Percentiles rank a stretch among this genome's conserved stretches.
Conservation (phyloP, 257 asterid genomes). For the Salvia rosmarinus region DNA sequence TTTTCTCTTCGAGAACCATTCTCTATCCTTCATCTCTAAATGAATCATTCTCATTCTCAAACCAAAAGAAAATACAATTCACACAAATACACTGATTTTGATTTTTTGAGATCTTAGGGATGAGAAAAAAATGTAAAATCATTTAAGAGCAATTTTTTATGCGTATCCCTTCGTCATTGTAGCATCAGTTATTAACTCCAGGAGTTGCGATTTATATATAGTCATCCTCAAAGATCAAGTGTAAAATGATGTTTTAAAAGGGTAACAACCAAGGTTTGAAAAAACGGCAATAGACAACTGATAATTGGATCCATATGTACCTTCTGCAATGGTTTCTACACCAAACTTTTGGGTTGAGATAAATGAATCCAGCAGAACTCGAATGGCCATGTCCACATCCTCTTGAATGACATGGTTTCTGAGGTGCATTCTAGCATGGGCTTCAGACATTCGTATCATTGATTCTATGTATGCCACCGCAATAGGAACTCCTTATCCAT, state of each 20-base stretch:
- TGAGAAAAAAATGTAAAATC: constrained; percentile 7
- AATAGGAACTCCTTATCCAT: constrained; percentile 95
- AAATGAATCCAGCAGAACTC: constrained; percentile 84
- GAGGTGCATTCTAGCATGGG: constrained; percentile 96
- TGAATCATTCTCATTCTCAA: neutral
- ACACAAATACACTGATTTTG: neutral
- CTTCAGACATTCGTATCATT: constrained; percentile 98
- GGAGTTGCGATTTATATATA: neutral
- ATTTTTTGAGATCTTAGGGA: neutral
- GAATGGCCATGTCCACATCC: constrained; percentile 98
- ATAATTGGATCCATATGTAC: constrained; percentile 38
- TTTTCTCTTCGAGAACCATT: constrained; percentile 11
- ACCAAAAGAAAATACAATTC: constrained; percentile 2
- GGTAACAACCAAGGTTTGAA: no score
- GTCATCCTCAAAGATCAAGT: neutral
- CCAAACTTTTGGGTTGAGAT: constrained; percentile 95
- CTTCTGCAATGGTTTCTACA: constrained; percentile 94
- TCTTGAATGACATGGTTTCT: constrained; percentile 94
- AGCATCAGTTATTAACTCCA: neutral
- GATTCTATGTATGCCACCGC: constrained; percentile 98
- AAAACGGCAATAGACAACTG: neutral
- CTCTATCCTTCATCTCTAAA: neutral
- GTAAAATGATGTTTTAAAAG: neutral
- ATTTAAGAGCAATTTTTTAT: constrained; percentile 8
- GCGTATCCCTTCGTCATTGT: neutral